Evolutionary conservation across 163 green algal species (phyloP).

Genomic region (Chloromonas sp.): DNA sequence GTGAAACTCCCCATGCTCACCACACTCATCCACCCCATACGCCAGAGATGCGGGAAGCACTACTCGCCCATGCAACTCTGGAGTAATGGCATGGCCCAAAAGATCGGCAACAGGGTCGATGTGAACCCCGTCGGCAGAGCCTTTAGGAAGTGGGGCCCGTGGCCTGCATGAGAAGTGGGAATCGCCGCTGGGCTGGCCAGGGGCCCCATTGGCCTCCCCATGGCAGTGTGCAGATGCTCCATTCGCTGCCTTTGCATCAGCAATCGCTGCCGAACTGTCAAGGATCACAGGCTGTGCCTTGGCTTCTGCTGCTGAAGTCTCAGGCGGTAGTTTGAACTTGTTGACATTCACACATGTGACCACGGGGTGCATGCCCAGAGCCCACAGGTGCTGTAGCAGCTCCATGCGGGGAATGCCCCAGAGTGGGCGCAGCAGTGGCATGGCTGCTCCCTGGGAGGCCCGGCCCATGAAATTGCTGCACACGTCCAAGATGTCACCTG

Average conservation of each 20-base stretch:
- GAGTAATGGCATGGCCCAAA: neutral
- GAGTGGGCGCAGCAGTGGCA: constrained; percentile 20
- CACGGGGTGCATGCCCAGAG: constrained; percentile 11
- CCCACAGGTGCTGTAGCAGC: constrained; percentile 22
- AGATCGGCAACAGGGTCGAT: neutral
- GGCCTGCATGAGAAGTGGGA: too few relatives aligned
- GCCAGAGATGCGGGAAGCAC: constrained; percentile 5
- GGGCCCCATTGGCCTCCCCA: too few relatives aligned
- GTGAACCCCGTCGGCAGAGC: too few relatives aligned
- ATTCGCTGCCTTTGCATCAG: too few relatives aligned
- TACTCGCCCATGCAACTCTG: neutral
- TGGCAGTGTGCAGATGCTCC: too few relatives aligned
- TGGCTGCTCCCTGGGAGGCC: constrained; percentile 3
- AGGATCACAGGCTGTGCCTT: too few relatives aligned
- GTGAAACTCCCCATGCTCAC: constrained; percentile 17
- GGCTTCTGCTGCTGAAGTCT: too few relatives aligned
- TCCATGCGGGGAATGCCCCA: constrained; percentile 8
- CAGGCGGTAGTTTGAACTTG: constrained; percentile 13
- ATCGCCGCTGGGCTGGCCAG: too few relatives aligned
- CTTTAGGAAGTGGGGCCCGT: too few relatives aligned
- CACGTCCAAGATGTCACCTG: constrained; percentile 29
- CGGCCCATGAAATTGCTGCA: constrained; percentile 29
- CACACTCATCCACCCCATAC: constrained; percentile 21
- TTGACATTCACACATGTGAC: constrained; percentile 22
- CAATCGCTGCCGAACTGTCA: too few relatives aligned